Conservation (phyloP, 2,329 filamentous ascomycete genomes). For the Arthroderma sp. region DNA sequence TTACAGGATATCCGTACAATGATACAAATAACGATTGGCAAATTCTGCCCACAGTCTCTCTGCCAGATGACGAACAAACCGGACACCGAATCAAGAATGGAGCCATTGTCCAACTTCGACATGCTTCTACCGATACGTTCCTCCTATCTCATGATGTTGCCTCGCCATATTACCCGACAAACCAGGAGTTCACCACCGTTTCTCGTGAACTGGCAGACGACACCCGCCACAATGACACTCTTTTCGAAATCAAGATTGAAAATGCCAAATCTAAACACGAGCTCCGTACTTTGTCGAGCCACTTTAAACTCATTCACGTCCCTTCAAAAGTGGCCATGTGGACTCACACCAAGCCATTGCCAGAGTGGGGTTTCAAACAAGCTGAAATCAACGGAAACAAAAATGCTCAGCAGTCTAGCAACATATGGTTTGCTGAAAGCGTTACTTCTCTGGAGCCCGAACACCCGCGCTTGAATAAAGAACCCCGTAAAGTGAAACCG, state of each 20-base stretch:
- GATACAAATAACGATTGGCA: constrained; percentile 99
- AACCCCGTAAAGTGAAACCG: constrained; percentile 64
- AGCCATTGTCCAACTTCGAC: constrained; percentile 73
- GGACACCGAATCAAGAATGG: constrained; percentile 64
- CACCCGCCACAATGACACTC: constrained; percentile 68
- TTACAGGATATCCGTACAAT: constrained; percentile 94
- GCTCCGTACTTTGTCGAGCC: constrained; percentile 79
- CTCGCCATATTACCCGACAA: constrained; percentile 89
- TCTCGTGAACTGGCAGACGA: constrained; percentile 57
- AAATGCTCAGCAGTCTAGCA: constrained; percentile 76
- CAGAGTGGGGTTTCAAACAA: constrained; percentile 93
- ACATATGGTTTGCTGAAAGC: constrained; percentile 88
- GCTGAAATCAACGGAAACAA: constrained; percentile 99
- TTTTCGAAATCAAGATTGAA: constrained; percentile 88
- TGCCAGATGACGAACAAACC: constrained; percentile 41
- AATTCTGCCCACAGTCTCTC: constrained; percentile 54
- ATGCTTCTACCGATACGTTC: constrained; percentile 71
- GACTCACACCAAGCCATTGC: constrained; percentile 90
- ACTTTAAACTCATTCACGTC: constrained; percentile 92
- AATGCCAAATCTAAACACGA: constrained; percentile 66
- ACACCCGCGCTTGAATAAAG: constrained; percentile 59
- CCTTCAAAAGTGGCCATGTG: constrained; percentile 98
- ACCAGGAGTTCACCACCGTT: constrained; percentile 94
- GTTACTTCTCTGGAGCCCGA: constrained; percentile 66
- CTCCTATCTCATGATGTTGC: constrained; percentile 93